Conservation (phyloP, 192 early-diverging fungal species). For the Diversispora epigaea region DNA sequence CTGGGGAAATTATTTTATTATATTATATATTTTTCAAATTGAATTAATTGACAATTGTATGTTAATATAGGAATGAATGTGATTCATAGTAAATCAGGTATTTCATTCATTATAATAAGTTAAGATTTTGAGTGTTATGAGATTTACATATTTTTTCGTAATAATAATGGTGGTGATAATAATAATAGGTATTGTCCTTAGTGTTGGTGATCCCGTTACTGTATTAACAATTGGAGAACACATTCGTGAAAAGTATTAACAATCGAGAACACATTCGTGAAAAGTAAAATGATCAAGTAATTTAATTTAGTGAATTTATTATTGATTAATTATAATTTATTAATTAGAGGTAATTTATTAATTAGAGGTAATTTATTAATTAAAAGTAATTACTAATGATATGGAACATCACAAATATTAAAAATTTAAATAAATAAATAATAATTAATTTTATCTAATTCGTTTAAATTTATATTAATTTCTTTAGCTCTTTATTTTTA, state of each 20-base stretch:
- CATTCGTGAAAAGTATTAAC: slow-evolving; percentile 5
- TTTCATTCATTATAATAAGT: background rate
- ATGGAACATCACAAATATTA: no score
- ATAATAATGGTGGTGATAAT: background rate
- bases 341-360: no score
- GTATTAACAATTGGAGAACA: slow-evolving; percentile 23
- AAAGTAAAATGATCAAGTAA: no score
- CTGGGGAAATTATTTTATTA: background rate
- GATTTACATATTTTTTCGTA: background rate
- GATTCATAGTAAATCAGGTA: slow-evolving; percentile 18
- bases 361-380: no score
- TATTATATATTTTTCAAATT: background rate
- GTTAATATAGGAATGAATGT: slow-evolving; percentile 25
- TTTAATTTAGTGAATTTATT: no score
- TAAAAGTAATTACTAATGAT: no score
- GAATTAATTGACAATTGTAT: no score
- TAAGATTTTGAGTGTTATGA: background rate
- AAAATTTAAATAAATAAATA: no score
- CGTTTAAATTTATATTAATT: no score
- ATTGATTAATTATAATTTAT: no score
- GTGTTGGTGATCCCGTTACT: slow-evolving; percentile 3
- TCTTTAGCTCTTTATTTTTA: no score
- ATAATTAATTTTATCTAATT: no score
- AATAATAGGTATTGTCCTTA: background rate
- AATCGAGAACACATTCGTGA: slow-evolving; percentile 15